Evolutionary conservation across 2,329 filamentous ascomycete species (phyloP).

Genomic region (Ophiostoma ulmi): DNA sequence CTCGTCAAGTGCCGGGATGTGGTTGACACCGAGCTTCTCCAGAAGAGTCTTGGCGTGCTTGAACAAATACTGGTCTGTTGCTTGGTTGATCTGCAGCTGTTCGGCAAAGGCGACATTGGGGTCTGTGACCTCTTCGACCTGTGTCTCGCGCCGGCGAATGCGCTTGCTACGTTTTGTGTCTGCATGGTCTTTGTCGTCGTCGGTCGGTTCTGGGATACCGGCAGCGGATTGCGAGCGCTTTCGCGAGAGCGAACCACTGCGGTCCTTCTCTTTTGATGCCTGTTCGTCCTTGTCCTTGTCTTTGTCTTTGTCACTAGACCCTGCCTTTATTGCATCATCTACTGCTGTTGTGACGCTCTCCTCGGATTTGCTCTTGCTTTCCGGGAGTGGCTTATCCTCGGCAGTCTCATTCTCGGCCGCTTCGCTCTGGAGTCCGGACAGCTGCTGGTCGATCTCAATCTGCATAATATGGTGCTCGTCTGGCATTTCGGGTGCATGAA

Average conservation of each 20-base stretch:
- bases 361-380: conserved; percentile 3
- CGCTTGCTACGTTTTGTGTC: conserved; percentile 61
- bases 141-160: conserved; percentile 56
- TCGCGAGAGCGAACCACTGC: conserved; percentile 40
- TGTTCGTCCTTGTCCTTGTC: conserved; percentile 4
- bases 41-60: conserved; percentile 51
- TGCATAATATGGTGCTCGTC: conserved; percentile 39
- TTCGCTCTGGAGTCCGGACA: conserved; percentile 18
- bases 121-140: conserved; percentile 50
- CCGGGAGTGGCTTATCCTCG: background rate
- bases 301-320: conserved; percentile 14
- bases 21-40: conserved; percentile 44
- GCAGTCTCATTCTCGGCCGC: conserved; percentile 6
- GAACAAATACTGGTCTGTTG: conserved; percentile 53
- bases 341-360: background rate
- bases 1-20: conserved; percentile 33
- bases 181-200: conserved; percentile 49
- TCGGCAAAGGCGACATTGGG: conserved; percentile 48
- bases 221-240: conserved; percentile 58
- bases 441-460: conserved; percentile 38
- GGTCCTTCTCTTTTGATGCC: conserved; percentile 29
- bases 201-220: conserved; percentile 49
- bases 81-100: conserved; percentile 53
- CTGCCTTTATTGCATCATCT: background rate
- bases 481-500: conserved; percentile 37